Evolutionary conservation across 2,329 filamentous ascomycete species (phyloP), one percentile per base, ranked within the genome.

Genomic region (Cordyceps farinosa): DNA sequence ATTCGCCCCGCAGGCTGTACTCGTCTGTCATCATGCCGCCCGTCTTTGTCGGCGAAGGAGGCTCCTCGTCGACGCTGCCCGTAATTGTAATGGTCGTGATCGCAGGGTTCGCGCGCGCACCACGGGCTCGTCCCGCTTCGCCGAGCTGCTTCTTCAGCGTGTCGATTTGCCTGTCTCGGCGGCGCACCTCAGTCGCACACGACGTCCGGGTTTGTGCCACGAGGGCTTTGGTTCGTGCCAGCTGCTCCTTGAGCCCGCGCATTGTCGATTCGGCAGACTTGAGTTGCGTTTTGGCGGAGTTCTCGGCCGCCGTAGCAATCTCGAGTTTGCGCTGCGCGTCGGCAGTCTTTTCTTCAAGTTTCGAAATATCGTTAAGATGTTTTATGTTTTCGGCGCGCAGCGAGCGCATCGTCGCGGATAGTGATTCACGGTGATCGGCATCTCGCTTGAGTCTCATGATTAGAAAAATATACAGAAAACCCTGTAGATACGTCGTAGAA

Each of bases 121-220:
- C 85, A 70, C 83, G 82, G 67, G 83, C 86, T 67, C 86, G 84
- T 53, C 82, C 86, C 71, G 85, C 84, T 61, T 95, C 91, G 3
- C 86, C 83, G 66, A 98, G 82, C 72, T 97, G 92, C 68, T 89
- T 90, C 80, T 97, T 98, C 66, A 99, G 80, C 47, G 88, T 87
- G 67, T 96, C 90, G 67, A 98, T 89, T 75, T 97, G 91, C 51
- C 92, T 82, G 72, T 99, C 95, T 48, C 94, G 87, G 72, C 96
- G 94, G 65, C 94, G 88, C 52, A 97, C 86, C 71, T 99, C 95
- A 68, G 92, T 96, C 56, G 92, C 89, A 75, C 93, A 98, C 67
- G 93, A 88, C 7, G 90, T 86, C 65, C 94, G 87, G 2, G 95
- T 90, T 75, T 98, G 94, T 36, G 89, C 85, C 2, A 97, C 87